Conservation (phyloP, 805 yeast species). For the Candida ovalis region DNA sequence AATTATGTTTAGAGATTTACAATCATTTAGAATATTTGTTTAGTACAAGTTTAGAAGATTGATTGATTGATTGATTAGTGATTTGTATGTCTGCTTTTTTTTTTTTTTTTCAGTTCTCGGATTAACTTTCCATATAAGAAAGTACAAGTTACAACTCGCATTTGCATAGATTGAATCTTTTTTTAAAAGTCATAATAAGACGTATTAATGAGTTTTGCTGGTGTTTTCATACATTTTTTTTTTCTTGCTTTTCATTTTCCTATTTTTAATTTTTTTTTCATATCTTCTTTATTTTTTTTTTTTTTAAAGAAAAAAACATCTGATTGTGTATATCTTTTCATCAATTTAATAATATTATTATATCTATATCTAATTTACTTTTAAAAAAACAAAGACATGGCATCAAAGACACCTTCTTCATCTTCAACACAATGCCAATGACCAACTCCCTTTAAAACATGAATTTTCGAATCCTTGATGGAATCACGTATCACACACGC, state of each 20-base stretch:
- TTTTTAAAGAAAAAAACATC: too few relatives aligned
- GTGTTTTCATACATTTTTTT: too few relatives aligned
- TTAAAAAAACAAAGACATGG: background rate
- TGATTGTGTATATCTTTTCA: too few relatives aligned
- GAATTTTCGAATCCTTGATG: background rate
- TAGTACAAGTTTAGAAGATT: conserved; percentile 8
- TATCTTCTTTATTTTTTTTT: too few relatives aligned
- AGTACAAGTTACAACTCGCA: too few relatives aligned
- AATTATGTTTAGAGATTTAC: conserved; percentile 47
- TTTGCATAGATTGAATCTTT: too few relatives aligned
- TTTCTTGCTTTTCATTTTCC: too few relatives aligned
- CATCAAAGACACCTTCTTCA: conserved; percentile 7
- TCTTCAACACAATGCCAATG: conserved; percentile 17
- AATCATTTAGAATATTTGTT: conserved; percentile 41
- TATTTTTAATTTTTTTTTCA: too few relatives aligned
- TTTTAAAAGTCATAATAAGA: too few relatives aligned
- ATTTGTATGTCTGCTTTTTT: background rate
- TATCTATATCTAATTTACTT: too few relatives aligned
- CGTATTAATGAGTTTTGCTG: too few relatives aligned
- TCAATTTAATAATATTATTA: too few relatives aligned
- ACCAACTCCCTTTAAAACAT: conserved; percentile 9
- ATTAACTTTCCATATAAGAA: background rate
- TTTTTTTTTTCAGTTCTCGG: background rate
- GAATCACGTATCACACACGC: conserved; percentile 8
- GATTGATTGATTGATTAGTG: background rate